Percentiles rank a stretch among this genome's conserved stretches.
Conservation (phyloP, 257 asterid species). For the Apocynum venetum region DNA sequence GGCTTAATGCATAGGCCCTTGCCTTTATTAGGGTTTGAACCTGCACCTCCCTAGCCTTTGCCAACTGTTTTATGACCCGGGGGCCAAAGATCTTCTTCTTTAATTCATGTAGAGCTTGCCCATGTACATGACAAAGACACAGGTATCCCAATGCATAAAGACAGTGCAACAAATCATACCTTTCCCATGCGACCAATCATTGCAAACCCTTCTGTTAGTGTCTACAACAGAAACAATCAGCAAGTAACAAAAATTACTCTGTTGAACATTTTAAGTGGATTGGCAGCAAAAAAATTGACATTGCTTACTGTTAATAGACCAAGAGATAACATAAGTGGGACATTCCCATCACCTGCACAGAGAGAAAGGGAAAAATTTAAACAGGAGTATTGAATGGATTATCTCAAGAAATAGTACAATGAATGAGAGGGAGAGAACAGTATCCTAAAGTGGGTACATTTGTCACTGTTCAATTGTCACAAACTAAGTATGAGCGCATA, state of each 20-base stretch:
- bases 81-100: neutral
- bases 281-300: slow-evolving; percentile 4
- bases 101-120: neutral
- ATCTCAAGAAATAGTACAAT: neutral
- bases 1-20: too few relatives aligned
- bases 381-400: neutral
- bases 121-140: neutral
- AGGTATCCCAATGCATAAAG: neutral
- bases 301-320: slow-evolving; percentile 73
- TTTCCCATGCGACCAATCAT: slow-evolving; percentile 91
- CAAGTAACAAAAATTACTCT: slow-evolving; percentile 11
- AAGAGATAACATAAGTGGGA: slow-evolving; percentile 50
- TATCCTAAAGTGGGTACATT: neutral
- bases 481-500: neutral
- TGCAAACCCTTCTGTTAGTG: slow-evolving; percentile 81
- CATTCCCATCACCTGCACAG: slow-evolving; percentile 49
- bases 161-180: slow-evolving; percentile 34
- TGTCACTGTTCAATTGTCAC: neutral
- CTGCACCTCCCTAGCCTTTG: too few relatives aligned
- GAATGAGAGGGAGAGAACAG: slow-evolving; percentile 1
- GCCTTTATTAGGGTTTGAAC: too few relatives aligned
- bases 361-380: neutral
- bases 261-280: slow-evolving; percentile 6
- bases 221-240: slow-evolving; percentile 37
- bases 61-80: too few relatives aligned